Evolutionary conservation across 2,329 filamentous ascomycete species (phyloP), one percentile per base, ranked within the genome.

Genomic region (Thermothelomyces thermophilus): DNA sequence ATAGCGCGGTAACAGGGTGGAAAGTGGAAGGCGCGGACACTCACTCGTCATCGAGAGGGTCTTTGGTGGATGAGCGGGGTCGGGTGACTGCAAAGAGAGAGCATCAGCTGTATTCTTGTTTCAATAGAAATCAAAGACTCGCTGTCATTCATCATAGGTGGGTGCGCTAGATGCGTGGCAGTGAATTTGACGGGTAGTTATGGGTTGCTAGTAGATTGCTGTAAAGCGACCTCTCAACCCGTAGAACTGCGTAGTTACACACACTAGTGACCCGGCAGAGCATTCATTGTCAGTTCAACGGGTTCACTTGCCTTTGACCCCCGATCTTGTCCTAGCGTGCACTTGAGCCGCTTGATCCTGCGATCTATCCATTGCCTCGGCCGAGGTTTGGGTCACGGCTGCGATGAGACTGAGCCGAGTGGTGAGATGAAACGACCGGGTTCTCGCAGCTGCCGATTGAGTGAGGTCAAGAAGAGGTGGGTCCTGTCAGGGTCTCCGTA

Each of bases 1-100:
- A 11, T 4, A 11, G 2, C 33, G 2, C 6, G 13, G 16, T 11
- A 5, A 35, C 16, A 26, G 14, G 17, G 26, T 24, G 37, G 41
- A 5, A 50, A 16, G 20, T 37, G 45, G 54, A 43, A 34, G 9
- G 2, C 13, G 34, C 35, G 19, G 9, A 66, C 75, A 91, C 86
- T 91, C 85, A 56, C 48, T 84, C 80, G 54, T 73, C 70, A 61
- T 93, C 88, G 17, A 95, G 72, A 3, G 89, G 89, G 1, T 87
- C 88, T 66, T 83, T 87, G 4, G 88, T 93, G 39, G 84, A 78
- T 36, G 84, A 81, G 44, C 84, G 74, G 8, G 84, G 78, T 39
- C 83, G 70, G n/a, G 76, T 69, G 40, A 76, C 78, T 80, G 58
- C 11, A 19, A 6, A 13, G 20, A 19, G 40, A 58, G 34, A 57